A percentile compares a stretch with the other conserved stretches of the same genome.
Conservation (phyloP, 2,329 filamentous ascomycete genomes). For the Colletotrichum magnum region DNA sequence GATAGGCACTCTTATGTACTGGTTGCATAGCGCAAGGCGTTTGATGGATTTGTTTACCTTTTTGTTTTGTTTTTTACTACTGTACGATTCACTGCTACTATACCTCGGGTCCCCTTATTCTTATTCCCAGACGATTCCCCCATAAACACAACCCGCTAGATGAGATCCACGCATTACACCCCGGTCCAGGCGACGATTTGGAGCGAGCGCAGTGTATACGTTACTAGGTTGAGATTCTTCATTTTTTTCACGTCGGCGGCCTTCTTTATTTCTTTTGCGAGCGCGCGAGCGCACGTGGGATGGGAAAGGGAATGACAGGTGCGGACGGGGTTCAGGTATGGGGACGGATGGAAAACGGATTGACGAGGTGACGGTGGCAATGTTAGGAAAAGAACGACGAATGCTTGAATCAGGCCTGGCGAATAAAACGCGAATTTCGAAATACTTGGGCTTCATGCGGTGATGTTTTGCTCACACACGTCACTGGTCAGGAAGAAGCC, state of each 20-base stretch:
- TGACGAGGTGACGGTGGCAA: slow-evolving; percentile 31
- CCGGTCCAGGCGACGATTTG: slow-evolving; percentile 25
- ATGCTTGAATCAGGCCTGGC: slow-evolving; percentile 23
- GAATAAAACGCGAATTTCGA: slow-evolving; percentile 8
- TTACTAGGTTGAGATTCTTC: slow-evolving; percentile 18
- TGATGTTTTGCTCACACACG: no score
- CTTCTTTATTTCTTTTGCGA: slow-evolving; percentile 5
- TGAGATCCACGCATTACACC: slow-evolving; percentile 24
- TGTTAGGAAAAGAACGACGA: slow-evolving; percentile 26
- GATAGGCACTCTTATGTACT: slow-evolving; percentile 31
- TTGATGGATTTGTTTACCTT: slow-evolving; percentile 12
- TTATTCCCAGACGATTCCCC: slow-evolving; percentile 37
- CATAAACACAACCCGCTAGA: slow-evolving; percentile 28
- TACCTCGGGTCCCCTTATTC: slow-evolving; percentile 35
- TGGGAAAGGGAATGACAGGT: slow-evolving; percentile 8
- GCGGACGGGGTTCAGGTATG: background rate
- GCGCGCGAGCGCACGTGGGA: background rate
- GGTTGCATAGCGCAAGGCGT: slow-evolving; percentile 43
- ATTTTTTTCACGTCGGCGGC: slow-evolving; percentile 3
- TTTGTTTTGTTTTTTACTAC: slow-evolving; percentile 14
- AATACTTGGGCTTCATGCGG: no score
- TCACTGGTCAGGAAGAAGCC: no score
- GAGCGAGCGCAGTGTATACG: slow-evolving; percentile 24
- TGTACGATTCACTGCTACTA: slow-evolving; percentile 37
- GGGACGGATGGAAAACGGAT: slow-evolving; percentile 20